These are phyloP conservation scores for Pyrenula massariospora DNA, from an alignment of 495 filamentous ascomycete species.

Conservation along the genomic window DNA sequence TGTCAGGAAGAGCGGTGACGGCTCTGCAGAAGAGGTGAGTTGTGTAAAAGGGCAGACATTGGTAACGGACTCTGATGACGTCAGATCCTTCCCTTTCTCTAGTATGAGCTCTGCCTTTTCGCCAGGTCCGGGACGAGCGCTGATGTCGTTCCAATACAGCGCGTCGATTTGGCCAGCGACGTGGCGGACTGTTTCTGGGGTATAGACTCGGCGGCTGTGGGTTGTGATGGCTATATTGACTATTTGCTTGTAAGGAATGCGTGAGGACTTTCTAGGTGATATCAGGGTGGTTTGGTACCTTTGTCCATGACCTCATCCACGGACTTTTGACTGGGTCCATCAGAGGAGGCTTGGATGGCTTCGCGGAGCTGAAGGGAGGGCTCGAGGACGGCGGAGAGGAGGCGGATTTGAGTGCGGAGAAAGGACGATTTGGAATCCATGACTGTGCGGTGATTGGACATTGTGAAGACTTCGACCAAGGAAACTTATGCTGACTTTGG, in stretches of 20 bases:
- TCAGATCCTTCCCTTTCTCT: slow-evolving; percentile 1
- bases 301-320: slow-evolving; percentile 45
- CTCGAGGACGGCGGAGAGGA: slow-evolving; percentile 42
- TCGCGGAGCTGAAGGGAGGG: slow-evolving; percentile 47
- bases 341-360: slow-evolving; percentile 28
- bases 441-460: slow-evolving; percentile 39
- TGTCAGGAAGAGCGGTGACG: neutral
- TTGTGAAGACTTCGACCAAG: slow-evolving; percentile 18
- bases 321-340: slow-evolving; percentile 36
- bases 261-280: too few relatives aligned
- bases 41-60: neutral
- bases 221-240: slow-evolving; percentile 57
- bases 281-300: too few relatives aligned
- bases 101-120: slow-evolving; percentile 20
- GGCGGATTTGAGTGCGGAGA: slow-evolving; percentile 48
- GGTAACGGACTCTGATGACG: neutral
- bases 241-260: slow-evolving; percentile 11
- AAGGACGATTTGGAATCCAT: slow-evolving; percentile 53
- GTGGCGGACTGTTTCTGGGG: slow-evolving; percentile 62
- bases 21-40: slow-evolving; percentile 2
- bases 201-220: slow-evolving; percentile 61
- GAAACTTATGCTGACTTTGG: too few relatives aligned
- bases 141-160: slow-evolving; percentile 49
- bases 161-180: slow-evolving; percentile 72
- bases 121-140: slow-evolving; percentile 6